A percentile compares a stretch with the other conserved stretches of the same genome.
phyloP scores from a whole-genome alignment of 73 alveolate genomes.

The Tetrahymena thermophila region DNA sequence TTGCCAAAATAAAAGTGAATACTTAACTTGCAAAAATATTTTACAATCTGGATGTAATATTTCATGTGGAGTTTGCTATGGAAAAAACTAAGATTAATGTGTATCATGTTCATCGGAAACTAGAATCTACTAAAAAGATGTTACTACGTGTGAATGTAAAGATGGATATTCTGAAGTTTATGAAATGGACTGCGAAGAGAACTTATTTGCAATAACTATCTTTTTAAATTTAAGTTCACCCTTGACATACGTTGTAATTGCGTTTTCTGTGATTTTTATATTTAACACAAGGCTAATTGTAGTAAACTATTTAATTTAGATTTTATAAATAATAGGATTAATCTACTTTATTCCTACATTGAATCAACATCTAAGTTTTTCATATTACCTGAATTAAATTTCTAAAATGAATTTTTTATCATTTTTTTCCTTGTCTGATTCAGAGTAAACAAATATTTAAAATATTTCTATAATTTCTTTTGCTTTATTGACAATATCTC shows the following conservation, averaged over 20 bases:
- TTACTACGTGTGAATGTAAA: not conserved
- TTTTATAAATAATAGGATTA: not conserved
- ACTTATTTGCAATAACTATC: not conserved
- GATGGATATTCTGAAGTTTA: not conserved
- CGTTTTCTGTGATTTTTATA: not conserved
- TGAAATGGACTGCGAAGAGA: not conserved
- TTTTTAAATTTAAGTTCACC: not conserved
- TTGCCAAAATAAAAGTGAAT: not conserved
- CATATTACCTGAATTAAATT: not conserved
- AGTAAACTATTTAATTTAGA: not conserved
- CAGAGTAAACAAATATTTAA: not conserved
- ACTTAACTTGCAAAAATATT: not conserved
- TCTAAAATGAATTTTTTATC: not conserved
- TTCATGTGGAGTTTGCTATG: not conserved
- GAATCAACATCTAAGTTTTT: not conserved
- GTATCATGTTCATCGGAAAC: not conserved
- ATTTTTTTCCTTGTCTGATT: not conserved
- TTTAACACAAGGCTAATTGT: not conserved
- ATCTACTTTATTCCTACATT: not conserved
- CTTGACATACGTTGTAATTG: not conserved
- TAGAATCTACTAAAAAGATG: not conserved
- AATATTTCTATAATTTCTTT: not conserved
- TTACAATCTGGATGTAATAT: not conserved
- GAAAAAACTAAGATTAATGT: not conserved
- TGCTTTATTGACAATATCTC: not conserved